These are phyloP conservation scores for Mucor mucedo DNA, from an alignment of 371 early-diverging fungal genomes.

Conservation along the genomic window DNA sequence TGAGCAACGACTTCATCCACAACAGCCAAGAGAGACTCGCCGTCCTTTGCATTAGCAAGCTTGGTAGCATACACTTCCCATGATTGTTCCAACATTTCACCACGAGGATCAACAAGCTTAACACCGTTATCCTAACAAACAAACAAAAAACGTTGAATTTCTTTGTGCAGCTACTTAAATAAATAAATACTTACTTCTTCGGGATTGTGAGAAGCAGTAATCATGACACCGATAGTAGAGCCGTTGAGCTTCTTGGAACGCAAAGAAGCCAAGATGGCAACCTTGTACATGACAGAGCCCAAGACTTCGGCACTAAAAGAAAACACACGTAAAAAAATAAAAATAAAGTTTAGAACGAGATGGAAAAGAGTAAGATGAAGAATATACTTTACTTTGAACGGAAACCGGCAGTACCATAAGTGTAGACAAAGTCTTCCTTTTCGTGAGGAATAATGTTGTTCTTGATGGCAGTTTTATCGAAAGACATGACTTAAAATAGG, in stretches of 20 bases:
- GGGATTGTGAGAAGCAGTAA: slow-evolving; percentile 99
- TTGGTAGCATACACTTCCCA: slow-evolving; percentile 96
- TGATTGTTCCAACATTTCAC: slow-evolving; percentile 97
- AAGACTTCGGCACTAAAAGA: slow-evolving; percentile 82
- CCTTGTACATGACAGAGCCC: slow-evolving; percentile 93
- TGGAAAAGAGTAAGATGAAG: not conserved
- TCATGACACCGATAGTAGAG: slow-evolving; percentile 96
- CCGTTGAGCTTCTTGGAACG: slow-evolving; percentile 89
- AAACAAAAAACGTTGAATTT: not conserved
- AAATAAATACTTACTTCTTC: slow-evolving; percentile 63
- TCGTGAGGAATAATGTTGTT: slow-evolving; percentile 42
- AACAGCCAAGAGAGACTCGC: slow-evolving; percentile 66
- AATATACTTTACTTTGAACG: slow-evolving; percentile 74
- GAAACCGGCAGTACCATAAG: slow-evolving; percentile 98
- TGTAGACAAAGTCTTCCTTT: slow-evolving; percentile 52
- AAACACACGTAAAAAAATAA: slow-evolving; percentile 14
- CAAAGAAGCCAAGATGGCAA: slow-evolving; percentile 91
- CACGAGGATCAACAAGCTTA: slow-evolving; percentile 98
- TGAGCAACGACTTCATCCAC: slow-evolving; percentile 69
- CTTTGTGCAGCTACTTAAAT: not conserved
- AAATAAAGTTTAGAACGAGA: not conserved
- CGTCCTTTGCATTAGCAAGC: slow-evolving; percentile 88
- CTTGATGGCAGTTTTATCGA: slow-evolving; percentile 39
- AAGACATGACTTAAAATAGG: slow-evolving; percentile 25
- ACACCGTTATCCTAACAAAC: slow-evolving; percentile 95